Evolutionary conservation across 225 moss, liverwort and hornwort genomes (phyloP), one percentile per base, ranked within the genome.

Genomic region (Rhytidiadelphus loreus): DNA sequence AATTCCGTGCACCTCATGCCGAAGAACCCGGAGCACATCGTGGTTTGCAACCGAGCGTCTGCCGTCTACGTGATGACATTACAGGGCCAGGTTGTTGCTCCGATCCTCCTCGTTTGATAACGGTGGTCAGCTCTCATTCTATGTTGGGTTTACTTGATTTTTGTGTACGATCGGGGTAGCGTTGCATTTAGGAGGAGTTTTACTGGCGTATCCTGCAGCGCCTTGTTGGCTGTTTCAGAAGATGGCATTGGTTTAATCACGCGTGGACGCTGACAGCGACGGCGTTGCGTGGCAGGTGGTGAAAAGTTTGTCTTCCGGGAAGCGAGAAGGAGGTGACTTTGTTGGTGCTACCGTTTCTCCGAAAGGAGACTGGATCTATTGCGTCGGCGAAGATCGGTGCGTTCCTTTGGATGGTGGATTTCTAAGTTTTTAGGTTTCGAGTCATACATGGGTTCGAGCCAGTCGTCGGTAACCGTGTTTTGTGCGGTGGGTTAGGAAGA

Each of bases 301-400:
- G 86, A 99, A 99, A 71, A 99, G 96, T 92, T 93, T 99, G 91
- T 97, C 98, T 29, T 99, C 98, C 46, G 98, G 98, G 86, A 99
- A 96, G 92, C 93, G 98, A 89, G 98, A 99, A 93, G 98, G 98
- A 64, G 98, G 98, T 88, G 98, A 99, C 87, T 99, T 99, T 59
- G 98, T 99, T 3, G 93, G 95, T 88, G 98, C 98, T 20, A 93
- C 94, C 50, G 93, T 97, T 37, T 99, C 98, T 85, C 98, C 98
- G 13, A 99, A 97, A 94, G 98, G 98, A 81, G 98, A 99, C 86
- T 99, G 98, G 98, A 95, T 99, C 69, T 99, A 99, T 71, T 99
- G 96, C 90, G 96, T 99, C 11, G 98, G 98, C 83, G 98, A 99
- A 92, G 98, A 99, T 85, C 93, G 98, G 98, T 98, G 94, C 81